phyloP scores from a whole-genome alignment of 176 grass and related monocot genomes.

The Lolium multiflorum region DNA sequence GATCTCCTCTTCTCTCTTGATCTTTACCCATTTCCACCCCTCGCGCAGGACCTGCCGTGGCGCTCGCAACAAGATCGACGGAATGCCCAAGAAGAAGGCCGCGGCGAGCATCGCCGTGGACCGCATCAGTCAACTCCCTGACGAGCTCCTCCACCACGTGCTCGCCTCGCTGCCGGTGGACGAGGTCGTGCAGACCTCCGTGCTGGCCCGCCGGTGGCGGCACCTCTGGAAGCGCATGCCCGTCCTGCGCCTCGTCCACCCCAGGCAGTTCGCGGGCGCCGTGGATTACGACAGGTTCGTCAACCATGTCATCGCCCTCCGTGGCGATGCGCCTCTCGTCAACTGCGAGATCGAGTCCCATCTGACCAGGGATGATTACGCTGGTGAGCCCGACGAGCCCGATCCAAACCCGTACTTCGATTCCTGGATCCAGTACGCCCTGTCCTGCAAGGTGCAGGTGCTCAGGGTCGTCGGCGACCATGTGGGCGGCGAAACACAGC shows the following conservation, averaged over 20 bases:
- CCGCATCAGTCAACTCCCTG: conserved; percentile 11
- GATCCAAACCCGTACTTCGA: neutral
- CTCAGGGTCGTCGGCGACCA: neutral
- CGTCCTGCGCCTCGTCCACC: neutral
- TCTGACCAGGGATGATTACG: conserved; percentile 14
- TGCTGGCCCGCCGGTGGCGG: conserved; percentile 2
- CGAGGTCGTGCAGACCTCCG: neutral
- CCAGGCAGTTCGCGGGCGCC: neutral
- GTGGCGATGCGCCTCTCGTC: neutral
- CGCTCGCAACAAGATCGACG: neutral
- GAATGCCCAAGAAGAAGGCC: neutral
- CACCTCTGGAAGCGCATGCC: conserved; percentile 8
- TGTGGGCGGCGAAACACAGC: neutral
- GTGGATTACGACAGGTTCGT: neutral
- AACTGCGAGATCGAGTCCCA: conserved; percentile 7
- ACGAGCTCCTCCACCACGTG: neutral
- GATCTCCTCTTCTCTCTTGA: neutral
- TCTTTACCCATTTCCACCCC: neutral
- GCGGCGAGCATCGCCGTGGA: neutral
- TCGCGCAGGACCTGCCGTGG: neutral
- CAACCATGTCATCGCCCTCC: conserved; percentile 1
- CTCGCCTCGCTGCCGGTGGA: neutral
- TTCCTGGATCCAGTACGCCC: conserved; percentile 10
- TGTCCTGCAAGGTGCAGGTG: neutral
- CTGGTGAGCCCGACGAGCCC: conserved; percentile 8